Conservation (phyloP, 2,329 filamentous ascomycete species). For the Aspergillus proliferans region DNA sequence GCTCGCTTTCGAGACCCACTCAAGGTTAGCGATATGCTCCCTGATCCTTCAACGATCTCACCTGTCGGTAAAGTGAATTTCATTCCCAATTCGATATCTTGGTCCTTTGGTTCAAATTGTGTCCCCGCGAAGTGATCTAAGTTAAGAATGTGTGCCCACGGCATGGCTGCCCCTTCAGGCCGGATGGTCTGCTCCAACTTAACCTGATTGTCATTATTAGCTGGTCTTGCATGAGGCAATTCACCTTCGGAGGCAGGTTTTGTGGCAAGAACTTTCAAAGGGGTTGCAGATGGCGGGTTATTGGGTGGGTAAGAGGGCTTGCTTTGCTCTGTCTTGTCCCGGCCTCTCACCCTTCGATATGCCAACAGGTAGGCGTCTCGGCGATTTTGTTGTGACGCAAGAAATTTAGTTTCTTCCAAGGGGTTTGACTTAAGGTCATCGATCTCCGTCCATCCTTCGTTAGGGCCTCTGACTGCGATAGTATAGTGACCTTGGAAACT, state of each 20-base stretch:
- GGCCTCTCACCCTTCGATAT: conserved; percentile 9
- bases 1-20: not conserved
- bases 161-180: not conserved
- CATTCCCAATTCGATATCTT: conserved; percentile 6
- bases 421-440: conserved; percentile 5
- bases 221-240: too few species aligned
- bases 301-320: not conserved
- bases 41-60: conserved; percentile 9
- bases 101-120: not conserved
- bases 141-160: not conserved
- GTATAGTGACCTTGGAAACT: conserved; percentile 17
- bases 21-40: conserved; percentile 6
- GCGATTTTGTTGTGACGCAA: not conserved
- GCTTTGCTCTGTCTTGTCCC: not conserved
- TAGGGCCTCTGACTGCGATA: conserved; percentile 14
- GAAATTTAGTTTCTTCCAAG: not conserved
- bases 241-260: too few species aligned
- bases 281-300: not conserved
- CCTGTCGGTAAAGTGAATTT: conserved; percentile 6
- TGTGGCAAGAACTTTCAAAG: not conserved
- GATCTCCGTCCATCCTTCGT: conserved; percentile 12
- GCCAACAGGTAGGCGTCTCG: conserved; percentile 12
- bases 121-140: not conserved
- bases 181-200: not conserved
- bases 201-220: not conserved